These are phyloP conservation scores for Sordaria brevicollis DNA, from an alignment of 495 filamentous ascomycete species.

Conservation along the genomic window DNA sequence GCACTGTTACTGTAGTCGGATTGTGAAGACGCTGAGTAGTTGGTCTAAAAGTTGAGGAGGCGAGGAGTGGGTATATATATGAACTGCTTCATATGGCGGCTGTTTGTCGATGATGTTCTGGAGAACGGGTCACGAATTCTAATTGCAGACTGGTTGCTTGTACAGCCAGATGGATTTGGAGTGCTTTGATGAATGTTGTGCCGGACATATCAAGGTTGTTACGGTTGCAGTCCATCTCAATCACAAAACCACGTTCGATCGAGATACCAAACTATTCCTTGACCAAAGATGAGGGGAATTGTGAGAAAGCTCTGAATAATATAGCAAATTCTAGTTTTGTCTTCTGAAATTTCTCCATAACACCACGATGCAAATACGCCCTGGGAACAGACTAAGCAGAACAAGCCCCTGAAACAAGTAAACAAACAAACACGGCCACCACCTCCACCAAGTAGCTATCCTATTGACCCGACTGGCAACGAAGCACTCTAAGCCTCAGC, in stretches of 20 bases:
- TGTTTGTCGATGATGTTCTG: not conserved
- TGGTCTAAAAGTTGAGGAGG: not conserved
- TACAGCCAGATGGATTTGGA: too few species aligned
- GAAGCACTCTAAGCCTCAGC: not conserved
- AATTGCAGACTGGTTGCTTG: not conserved
- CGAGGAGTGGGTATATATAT: not conserved
- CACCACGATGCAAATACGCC: not conserved
- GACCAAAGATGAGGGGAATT: not conserved
- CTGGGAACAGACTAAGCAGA: not conserved
- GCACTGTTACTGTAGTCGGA: not conserved
- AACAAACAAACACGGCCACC: not conserved
- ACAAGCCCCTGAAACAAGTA: not conserved
- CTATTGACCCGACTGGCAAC: not conserved
- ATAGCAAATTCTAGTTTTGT: not conserved
- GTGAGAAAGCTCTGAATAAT: not conserved
- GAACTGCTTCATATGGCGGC: not conserved
- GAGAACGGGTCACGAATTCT: not conserved
- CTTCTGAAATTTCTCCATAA: not conserved
- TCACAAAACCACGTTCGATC: not conserved
- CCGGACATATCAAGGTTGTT: too few species aligned
- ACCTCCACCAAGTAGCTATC: not conserved
- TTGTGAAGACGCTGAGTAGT: not conserved
- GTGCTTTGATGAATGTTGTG: too few species aligned
- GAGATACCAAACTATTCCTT: not conserved
- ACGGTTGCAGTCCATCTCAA: too few species aligned